These are phyloP conservation scores for Xerocomellus intermedius DNA, from an alignment of 768 basidiomycete genomes.

Conservation along the genomic window DNA sequence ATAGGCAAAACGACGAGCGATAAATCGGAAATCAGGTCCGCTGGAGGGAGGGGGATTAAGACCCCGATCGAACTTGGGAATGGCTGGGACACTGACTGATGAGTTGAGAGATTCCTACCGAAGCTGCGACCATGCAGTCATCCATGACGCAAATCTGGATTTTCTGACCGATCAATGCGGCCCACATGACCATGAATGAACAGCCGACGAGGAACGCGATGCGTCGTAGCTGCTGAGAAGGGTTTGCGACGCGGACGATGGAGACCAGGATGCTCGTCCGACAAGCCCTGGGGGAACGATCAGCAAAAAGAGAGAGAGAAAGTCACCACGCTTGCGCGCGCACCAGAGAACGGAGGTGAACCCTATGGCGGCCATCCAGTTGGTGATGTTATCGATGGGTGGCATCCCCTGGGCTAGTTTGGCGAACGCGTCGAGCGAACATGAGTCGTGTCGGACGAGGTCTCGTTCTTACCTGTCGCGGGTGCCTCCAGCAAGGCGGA, in stretches of 20 bases:
- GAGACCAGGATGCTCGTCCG: conserved; percentile 27
- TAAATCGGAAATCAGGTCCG: conserved; percentile 20
- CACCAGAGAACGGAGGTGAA: conserved; percentile 25
- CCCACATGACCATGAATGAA: conserved; percentile 27
- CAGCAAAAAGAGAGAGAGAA: neutral
- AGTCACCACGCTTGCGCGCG: neutral
- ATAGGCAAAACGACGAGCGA: conserved; percentile 20
- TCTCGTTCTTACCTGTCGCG: neutral
- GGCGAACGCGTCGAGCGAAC: neutral
- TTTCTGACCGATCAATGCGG: conserved; percentile 16
- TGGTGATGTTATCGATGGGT: neutral
- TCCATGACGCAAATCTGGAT: conserved; percentile 2
- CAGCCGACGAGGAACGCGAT: conserved; percentile 3
- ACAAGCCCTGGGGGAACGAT: conserved; percentile 15
- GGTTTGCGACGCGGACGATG: conserved; percentile 18
- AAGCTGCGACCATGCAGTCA: neutral
- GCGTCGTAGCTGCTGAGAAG: conserved; percentile 5
- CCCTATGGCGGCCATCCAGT: conserved; percentile 14
- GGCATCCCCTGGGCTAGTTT: neutral
- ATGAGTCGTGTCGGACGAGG: too few relatives aligned
- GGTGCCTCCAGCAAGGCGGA: conserved; percentile 4
- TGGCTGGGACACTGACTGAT: conserved; percentile 16
- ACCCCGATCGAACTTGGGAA: neutral
- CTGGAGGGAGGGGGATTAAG: conserved; percentile 3
- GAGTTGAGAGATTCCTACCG: conserved; percentile 18